Percentiles rank a stretch among this genome's conserved stretches.
These are phyloP conservation scores for Pleurotus tuber-regium DNA, from an alignment of 768 basidiomycete genomes.

Conservation along the genomic window DNA sequence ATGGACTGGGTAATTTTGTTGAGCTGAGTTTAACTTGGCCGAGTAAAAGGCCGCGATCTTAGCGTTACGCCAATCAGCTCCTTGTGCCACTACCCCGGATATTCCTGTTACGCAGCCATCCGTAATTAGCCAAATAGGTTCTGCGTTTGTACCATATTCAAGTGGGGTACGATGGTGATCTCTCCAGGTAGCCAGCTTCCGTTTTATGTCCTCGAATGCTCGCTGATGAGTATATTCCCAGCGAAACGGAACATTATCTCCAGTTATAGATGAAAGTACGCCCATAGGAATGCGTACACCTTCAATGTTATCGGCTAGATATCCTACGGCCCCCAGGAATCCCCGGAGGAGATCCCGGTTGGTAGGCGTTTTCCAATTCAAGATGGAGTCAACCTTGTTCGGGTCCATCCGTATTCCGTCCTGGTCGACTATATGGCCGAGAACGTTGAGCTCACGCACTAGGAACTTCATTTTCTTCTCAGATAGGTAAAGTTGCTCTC, in stretches of 20 bases:
- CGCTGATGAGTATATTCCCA: conserved; percentile 25
- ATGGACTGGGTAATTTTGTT: conserved; percentile 35
- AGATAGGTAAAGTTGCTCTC: conserved; percentile 27
- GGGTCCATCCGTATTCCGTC: conserved; percentile 29
- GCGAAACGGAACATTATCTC: conserved; percentile 18
- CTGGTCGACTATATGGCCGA: conserved; percentile 21
- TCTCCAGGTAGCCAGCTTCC: conserved; percentile 11
- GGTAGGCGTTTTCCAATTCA: conserved; percentile 24
- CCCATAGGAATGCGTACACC: conserved; percentile 28
- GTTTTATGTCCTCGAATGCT: conserved; percentile 28
- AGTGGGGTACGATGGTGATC: conserved; percentile 19
- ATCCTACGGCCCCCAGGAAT: conserved; percentile 36
- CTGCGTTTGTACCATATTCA: conserved; percentile 20
- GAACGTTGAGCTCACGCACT: conserved; percentile 13
- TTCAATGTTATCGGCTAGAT: conserved; percentile 23
- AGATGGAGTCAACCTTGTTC: conserved; percentile 26
- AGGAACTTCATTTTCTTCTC: conserved; percentile 26
- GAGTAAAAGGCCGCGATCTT: conserved; percentile 34
- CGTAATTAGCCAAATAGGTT: conserved; percentile 27
- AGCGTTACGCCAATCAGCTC: conserved; percentile 24
- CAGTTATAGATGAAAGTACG: conserved; percentile 18
- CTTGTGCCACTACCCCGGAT: conserved; percentile 27
- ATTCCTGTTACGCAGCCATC: conserved; percentile 30
- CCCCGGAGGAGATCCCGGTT: conserved; percentile 25
- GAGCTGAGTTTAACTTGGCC: conserved; percentile 29